Percentiles rank a stretch among this genome's conserved stretches.
These are phyloP conservation scores for Knufia petricola DNA, from an alignment of 2,329 filamentous ascomycete species.

Conservation along the genomic window DNA sequence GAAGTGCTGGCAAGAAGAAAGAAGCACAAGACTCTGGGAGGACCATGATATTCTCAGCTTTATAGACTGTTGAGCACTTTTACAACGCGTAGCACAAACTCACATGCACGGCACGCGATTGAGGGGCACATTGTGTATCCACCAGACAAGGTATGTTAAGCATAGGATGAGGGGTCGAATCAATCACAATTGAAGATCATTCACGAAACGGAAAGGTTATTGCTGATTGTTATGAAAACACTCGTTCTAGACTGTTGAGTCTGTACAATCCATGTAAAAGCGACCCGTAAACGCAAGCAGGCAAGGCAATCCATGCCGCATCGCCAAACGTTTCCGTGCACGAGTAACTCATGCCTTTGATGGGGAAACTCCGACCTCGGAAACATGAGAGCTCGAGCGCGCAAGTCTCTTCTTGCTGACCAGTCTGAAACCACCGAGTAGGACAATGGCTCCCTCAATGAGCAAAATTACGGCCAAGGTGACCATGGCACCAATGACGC, in stretches of 20 bases:
- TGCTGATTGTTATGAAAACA: neutral
- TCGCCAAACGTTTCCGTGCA: too few species aligned
- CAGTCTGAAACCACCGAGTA: constrained; percentile 50
- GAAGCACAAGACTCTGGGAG: neutral
- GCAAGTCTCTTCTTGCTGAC: constrained; percentile 44
- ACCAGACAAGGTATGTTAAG: neutral
- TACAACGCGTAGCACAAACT: too few species aligned
- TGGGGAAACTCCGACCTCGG: neutral
- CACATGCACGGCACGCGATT: neutral
- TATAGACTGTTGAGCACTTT: too few species aligned
- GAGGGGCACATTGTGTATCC: neutral
- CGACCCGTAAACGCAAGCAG: too few species aligned
- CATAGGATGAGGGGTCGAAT: neutral
- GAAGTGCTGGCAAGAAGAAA: neutral
- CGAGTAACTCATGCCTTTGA: constrained; percentile 7
- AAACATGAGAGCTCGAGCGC: neutral
- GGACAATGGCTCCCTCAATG: constrained; percentile 43
- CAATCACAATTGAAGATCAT: neutral
- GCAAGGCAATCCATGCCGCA: too few species aligned
- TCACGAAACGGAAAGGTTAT: neutral
- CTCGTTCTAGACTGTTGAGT: too few species aligned
- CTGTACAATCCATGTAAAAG: too few species aligned
- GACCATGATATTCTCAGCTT: neutral
- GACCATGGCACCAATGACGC: constrained; percentile 67
- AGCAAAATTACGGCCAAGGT: constrained; percentile 56